Base-by-base conservation (phyloP, 2,329 filamentous ascomycete species). In the Colletotrichum sp. region DNA sequence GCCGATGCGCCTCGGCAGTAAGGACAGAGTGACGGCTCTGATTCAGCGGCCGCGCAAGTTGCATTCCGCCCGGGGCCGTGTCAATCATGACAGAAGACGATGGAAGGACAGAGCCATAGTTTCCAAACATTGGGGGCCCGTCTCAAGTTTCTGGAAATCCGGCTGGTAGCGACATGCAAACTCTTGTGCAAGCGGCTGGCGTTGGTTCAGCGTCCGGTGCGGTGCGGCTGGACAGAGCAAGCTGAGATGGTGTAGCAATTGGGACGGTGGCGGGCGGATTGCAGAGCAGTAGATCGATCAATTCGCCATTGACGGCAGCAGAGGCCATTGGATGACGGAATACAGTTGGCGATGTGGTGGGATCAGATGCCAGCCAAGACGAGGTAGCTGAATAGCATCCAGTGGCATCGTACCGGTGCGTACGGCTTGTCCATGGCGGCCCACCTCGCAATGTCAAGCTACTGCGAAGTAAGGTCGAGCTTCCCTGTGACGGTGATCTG, bases 291-390 rank as follows among this genome's bases (percentile, higher is more conserved):
- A 64, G 13, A 62, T 68, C 34, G 39, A 36, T 68, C 13, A 72
- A 28, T 52, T 36, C 66, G 36, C 60, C 49, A 59, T 63, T 16
- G 52, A 63, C 59, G 59, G 71, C 36, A 60, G 39, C 70, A 76
- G 24, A 68, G 49, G 57, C 64, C 55, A 62, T 52, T 76, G 60
- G 60, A 70, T 70, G 71, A 70, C 65, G 75, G 75, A 75, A 75
- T 75, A 60, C 30, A n/a, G 75, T 67, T 63, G 66, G 60, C n/a
- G 55, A 39, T 39, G 30, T 36, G 57, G 71, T 76, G 74, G 66
- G 65, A 75, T 70, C 71, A 49, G n/a, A 68, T 52, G 64, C 49
- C 64, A 70, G 74, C 74, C 64, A 76, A 75, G 71, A 72, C 71
- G 74, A 63, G 28, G 66, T 39, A 67, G 60, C 72, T 49, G 39